Conservation (phyloP, 176 grass and related monocot species). For the Thinopyrum elongatum region DNA sequence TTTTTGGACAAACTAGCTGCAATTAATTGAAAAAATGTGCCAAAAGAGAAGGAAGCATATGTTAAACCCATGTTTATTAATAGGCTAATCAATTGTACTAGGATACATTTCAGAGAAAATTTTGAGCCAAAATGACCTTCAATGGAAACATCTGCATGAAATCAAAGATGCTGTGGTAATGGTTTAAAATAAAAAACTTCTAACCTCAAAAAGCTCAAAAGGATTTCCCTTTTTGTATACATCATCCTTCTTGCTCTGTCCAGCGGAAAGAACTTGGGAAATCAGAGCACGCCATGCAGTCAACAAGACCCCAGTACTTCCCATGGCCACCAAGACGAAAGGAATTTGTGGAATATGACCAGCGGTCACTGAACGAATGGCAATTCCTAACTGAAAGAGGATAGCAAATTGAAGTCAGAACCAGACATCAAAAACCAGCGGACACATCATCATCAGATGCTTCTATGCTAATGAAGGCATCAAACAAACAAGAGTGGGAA, state of each 20-base stretch:
- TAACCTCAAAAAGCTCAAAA: constrained; percentile 95
- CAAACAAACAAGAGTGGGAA: neutral
- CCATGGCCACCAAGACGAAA: constrained; percentile 88
- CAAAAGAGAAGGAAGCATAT: neutral
- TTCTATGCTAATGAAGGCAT: neutral
- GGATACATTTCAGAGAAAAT: neutral
- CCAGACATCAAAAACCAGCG: neutral
- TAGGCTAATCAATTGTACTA: neutral
- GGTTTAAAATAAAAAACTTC: neutral
- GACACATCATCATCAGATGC: neutral
- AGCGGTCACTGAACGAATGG: constrained; percentile 58
- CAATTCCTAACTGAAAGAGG: constrained; percentile 62
- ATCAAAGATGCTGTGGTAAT: neutral
- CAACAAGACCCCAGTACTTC: constrained; percentile 76
- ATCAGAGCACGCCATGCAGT: constrained; percentile 75
- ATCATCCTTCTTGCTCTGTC: constrained; percentile 60
- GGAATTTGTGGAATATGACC: constrained; percentile 70
- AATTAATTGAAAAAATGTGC: neutral
- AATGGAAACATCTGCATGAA: neutral
- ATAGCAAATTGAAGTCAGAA: neutral
- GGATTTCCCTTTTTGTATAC: constrained; percentile 73
- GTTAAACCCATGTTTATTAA: neutral
- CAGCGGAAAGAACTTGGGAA: constrained; percentile 58
- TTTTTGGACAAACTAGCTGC: neutral
- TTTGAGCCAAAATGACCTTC: neutral